Evolutionary conservation across 2,329 filamentous ascomycete genomes (phyloP).

Genomic region (Cordyceps javanica): DNA sequence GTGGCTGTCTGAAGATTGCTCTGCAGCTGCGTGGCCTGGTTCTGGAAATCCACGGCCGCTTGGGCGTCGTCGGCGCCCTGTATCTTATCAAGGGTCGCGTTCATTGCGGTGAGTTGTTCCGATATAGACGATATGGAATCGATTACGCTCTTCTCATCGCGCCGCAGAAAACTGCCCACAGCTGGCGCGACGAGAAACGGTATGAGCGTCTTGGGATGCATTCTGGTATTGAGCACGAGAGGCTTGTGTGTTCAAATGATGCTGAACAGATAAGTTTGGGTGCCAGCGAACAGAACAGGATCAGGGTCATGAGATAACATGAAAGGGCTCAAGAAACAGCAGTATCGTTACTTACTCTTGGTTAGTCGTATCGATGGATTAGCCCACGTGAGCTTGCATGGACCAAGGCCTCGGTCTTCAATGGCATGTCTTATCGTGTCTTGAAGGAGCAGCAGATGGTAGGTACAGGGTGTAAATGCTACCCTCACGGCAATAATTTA

Average conservation of each 20-base stretch:
- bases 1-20: background rate
- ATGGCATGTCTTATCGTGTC: no score
- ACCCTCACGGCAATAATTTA: background rate
- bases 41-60: slow-evolving; percentile 2
- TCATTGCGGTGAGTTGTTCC: background rate
- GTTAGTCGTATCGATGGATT: no score
- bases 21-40: background rate
- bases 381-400: no score
- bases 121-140: background rate
- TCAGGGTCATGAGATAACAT: no score
- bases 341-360: no score
- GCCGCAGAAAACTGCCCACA: background rate
- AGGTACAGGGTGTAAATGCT: no score
- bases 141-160: background rate
- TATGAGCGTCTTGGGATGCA: background rate
- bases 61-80: background rate
- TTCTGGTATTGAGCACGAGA: background rate
- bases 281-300: no score
- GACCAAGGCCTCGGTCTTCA: no score
- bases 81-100: background rate
- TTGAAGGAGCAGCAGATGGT: no score
- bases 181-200: background rate
- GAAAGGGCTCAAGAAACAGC: no score
- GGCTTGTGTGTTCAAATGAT: background rate
- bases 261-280: no score